Evolutionary conservation across 495 filamentous ascomycete species (phyloP).

Genomic region (Trichocladium uniseriatum): DNA sequence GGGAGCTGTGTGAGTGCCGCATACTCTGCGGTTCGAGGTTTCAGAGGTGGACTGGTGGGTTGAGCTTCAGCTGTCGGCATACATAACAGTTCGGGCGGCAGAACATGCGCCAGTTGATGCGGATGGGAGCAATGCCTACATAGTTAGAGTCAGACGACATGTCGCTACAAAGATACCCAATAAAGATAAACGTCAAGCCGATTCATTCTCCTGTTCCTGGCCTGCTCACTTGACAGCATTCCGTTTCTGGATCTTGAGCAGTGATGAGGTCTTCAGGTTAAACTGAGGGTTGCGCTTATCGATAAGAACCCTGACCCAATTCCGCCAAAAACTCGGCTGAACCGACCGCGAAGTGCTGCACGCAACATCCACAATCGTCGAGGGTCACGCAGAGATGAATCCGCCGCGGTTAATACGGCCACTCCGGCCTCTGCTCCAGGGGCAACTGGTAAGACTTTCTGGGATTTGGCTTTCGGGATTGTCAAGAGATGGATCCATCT

Average conservation of each 20-base stretch:
- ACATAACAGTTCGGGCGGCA: not conserved
- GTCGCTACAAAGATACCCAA: not conserved
- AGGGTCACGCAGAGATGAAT: constrained; percentile 25
- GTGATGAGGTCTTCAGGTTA: too few relatives aligned
- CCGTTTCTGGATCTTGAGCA: too few relatives aligned
- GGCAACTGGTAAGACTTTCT: constrained; percentile 20
- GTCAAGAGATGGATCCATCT: constrained; percentile 1
- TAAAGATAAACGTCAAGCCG: constrained; percentile 4
- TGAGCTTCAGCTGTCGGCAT: too few relatives aligned
- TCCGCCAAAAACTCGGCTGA: constrained; percentile 22
- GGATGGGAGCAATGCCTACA: not conserved
- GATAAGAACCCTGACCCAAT: constrained; percentile 22
- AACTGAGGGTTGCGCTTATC: constrained; percentile 23
- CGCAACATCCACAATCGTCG: constrained; percentile 13
- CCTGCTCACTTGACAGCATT: too few relatives aligned
- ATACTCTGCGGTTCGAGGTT: not conserved
- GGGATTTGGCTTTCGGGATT: not conserved
- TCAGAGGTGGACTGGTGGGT: too few relatives aligned
- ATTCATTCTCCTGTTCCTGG: not conserved
- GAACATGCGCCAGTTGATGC: not conserved
- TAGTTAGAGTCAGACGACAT: not conserved
- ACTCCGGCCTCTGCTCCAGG: constrained; percentile 22
- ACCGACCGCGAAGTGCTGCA: constrained; percentile 2
- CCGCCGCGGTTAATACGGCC: constrained; percentile 28
- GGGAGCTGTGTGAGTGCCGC: too few relatives aligned